Evolutionary conservation across 495 filamentous ascomycete species (phyloP), one percentile per base, ranked within the genome.

Genomic region (Hypoxylon crocopeplum): DNA sequence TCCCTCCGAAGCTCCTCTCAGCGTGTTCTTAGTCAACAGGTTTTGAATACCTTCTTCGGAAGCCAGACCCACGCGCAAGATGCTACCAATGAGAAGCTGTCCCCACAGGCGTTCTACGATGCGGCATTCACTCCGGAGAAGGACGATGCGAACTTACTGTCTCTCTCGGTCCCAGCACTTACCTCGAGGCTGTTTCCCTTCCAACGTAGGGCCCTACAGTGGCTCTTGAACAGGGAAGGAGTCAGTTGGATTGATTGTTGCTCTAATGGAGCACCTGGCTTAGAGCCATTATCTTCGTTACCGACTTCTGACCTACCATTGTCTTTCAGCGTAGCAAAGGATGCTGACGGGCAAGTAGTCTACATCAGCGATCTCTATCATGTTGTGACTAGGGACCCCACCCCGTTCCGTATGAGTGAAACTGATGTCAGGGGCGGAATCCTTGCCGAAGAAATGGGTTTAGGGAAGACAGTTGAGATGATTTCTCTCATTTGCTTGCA

Each of bases 381-480:
- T 56, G 70, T 85, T 8, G 77, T 86, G 7, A 84, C 82, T 0
- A 79, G 74, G 6, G 79, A 88, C 69, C 34, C 78, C 1, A 71
- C 70, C 20, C 37, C 71, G 6, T 86, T 86, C 64, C 48, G 62
- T 21, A 69, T 77, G 32, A 63, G 71, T 7, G 69, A 79, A 38
- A 65, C 36, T 30, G 48, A 57, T 1, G 48, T 90, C 22, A 83
- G 78, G 40, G 88, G 88, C 22, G 88, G 88, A 34, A 86, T 84
- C 22, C 80, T 98, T 16, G 91, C 92, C 0, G 93, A 98, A 71
- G 94, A 98, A 73, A 97, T 97, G 94, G 93, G 93, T 0, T 75
- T 98, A 3, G 94, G 94, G 1, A 98, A 98, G 69, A 97, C 94
- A 0, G 83, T 97, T 15, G 94, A 98, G 69, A 80, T 93, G 44